Percentiles rank a stretch among this genome's conserved stretches.
Evolutionary conservation across 2,329 filamentous ascomycete genomes (phyloP).

Genomic region (Sporothrix dimorphospora): DNA sequence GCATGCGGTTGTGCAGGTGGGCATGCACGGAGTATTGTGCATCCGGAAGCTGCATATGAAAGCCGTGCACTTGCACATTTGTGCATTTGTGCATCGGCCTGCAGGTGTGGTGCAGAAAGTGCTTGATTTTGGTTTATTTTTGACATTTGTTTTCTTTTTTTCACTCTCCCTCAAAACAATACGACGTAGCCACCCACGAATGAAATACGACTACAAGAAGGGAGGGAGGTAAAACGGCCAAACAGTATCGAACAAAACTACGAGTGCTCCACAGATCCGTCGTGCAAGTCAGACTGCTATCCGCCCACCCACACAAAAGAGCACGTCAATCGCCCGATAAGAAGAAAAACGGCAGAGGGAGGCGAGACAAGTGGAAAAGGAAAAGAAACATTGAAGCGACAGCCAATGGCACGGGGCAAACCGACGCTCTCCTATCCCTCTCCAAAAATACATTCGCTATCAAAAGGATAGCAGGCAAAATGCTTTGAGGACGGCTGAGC

Average conservation of each 20-base stretch:
- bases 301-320: conserved; percentile 11
- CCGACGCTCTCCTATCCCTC: neutral
- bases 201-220: too few relatives aligned
- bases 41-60: conserved; percentile 16
- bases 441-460: neutral
- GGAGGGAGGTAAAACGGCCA: neutral
- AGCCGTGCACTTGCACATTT: conserved; percentile 21
- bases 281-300: neutral
- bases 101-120: neutral
- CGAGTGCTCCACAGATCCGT: neutral
- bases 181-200: neutral
- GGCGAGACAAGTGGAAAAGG: neutral
- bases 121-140: neutral
- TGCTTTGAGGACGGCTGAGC: neutral
- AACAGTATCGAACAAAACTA: neutral
- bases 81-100: conserved; percentile 25
- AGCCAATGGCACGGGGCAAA: conserved; percentile 5
- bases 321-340: neutral
- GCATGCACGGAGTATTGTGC: conserved; percentile 8
- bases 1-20: conserved; percentile 1
- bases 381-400: neutral
- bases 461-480: neutral
- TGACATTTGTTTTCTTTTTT: neutral
- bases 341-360: neutral
- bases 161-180: neutral